Base-by-base conservation (phyloP, 805 yeast genomes). In the Huiozyma sinensis region DNA sequence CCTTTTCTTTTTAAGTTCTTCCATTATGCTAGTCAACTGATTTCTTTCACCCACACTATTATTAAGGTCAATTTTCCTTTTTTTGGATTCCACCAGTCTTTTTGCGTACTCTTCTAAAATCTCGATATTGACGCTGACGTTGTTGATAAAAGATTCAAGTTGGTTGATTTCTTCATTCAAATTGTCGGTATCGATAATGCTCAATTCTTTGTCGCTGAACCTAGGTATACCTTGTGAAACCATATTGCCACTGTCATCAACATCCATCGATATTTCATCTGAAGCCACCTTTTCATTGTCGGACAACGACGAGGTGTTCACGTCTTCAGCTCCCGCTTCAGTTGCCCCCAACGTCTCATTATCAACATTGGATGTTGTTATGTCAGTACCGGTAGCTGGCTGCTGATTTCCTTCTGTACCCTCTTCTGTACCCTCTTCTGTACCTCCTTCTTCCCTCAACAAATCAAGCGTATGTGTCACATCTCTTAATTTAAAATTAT, bases 81-180 rank as follows among this genome's bases (percentile, higher is more conserved):
- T 65, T 31, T 70, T 72, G 55, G 71, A 87, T 52, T 88, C 96
- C 1, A 59, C 58, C 40, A 73, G 72, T 46, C 94, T 76, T 35
- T 66, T 60, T 0, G 83, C 83, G 59, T 88, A 92, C 50, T 88
- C 95, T 45, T 76, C 76, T 39, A 90, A 67, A 3, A 85, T 75
- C 44, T 83, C 89, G 45, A 82, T 69, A 57, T 90, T 90, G 4
- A 80, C 80, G 45, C 71, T 72, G 6, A 79, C 74, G 11, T 70
- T 69, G 5, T 72, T 73, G 54, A 84, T 66, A 48, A 72, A 73
- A 3, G 66, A 68, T 50, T 83, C 81, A 12, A 86, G 58, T 32
- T 64, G 68, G 5, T 66, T 74, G 36, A 85, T 73, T 39, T 77
- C 79, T 0, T 57, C 57, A 41, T 73, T 72, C 28, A 84, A 58